Evolutionary conservation across 495 filamentous ascomycete species (phyloP).

Genomic region (Aspergillus funiculosus): DNA sequence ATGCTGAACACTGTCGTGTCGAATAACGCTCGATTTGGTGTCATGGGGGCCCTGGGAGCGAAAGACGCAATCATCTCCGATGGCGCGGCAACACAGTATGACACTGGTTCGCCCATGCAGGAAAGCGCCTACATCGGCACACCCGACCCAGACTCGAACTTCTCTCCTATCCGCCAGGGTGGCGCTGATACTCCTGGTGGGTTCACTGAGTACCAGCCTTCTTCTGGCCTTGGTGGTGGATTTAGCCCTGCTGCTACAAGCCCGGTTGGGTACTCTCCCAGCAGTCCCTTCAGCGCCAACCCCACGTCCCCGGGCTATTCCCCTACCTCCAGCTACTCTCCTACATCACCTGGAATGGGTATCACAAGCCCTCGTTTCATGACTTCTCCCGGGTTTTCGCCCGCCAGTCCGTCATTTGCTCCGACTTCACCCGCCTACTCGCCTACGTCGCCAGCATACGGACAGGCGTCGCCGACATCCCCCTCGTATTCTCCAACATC

Average conservation of each 20-base stretch:
- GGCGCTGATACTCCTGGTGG: constrained; percentile 72
- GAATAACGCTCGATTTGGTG: constrained; percentile 73
- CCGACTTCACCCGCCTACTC: constrained; percentile 79
- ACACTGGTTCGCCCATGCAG: constrained; percentile 79
- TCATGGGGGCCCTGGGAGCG: constrained; percentile 67
- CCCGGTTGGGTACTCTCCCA: constrained; percentile 62
- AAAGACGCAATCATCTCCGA: constrained; percentile 65
- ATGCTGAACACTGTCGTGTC: constrained; percentile 94
- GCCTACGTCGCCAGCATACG: constrained; percentile 68
- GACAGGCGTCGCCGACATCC: constrained; percentile 58
- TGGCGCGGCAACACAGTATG: constrained; percentile 91
- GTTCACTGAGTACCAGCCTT: constrained; percentile 57
- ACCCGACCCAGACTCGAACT: constrained; percentile 71
- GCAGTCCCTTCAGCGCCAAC: constrained; percentile 73
- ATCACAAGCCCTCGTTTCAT: constrained; percentile 51
- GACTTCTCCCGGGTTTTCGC: constrained; percentile 52
- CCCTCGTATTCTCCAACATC: constrained; percentile 80
- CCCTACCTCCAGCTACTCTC: constrained; percentile 63
- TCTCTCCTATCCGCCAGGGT: constrained; percentile 81
- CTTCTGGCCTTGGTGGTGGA: constrained; percentile 50
- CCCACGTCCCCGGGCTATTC: constrained; percentile 74
- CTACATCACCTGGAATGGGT: constrained; percentile 57
- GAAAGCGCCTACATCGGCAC: constrained; percentile 71
- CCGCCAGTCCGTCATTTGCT: constrained; percentile 65
- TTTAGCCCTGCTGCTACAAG: constrained; percentile 64